These are phyloP conservation scores for Jasminum sambac DNA, from an alignment of 257 asterid species.

Conservation along the genomic window DNA sequence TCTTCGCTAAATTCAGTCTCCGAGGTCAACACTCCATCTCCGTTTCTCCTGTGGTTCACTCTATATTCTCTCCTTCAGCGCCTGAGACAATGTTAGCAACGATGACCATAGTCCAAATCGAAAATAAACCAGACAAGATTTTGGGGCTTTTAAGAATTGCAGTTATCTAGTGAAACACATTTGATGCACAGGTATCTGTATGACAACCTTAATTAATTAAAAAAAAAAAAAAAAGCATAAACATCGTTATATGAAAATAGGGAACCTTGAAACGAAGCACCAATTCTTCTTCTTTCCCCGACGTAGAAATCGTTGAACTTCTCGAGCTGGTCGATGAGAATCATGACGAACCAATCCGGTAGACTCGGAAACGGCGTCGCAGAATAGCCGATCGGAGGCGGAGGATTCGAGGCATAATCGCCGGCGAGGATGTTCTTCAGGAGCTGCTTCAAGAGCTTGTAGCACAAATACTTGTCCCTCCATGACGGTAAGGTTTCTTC, in stretches of 20 bases:
- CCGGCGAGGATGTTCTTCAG: slow-evolving; percentile 56
- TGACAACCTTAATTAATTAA: not conserved
- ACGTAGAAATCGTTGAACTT: slow-evolving; percentile 96
- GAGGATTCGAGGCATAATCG: slow-evolving; percentile 26
- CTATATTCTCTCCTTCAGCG: slow-evolving; percentile 68
- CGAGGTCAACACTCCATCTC: slow-evolving; percentile 34
- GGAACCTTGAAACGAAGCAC: slow-evolving; percentile 81
- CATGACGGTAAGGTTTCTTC: slow-evolving; percentile 89
- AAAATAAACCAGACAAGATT: not conserved
- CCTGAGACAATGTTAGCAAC: slow-evolving; percentile 41
- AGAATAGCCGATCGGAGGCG: slow-evolving; percentile 25
- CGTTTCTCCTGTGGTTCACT: slow-evolving; percentile 48
- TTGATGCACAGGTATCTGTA: not conserved
- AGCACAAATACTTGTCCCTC: slow-evolving; percentile 83
- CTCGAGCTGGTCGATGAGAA: slow-evolving; percentile 68
- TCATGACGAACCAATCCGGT: slow-evolving; percentile 69
- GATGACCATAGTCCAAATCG: slow-evolving; percentile 1
- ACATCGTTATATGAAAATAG: not conserved
- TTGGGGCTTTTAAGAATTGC: not conserved
- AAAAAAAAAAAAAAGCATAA: not conserved
- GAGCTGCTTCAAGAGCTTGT: slow-evolving; percentile 84
- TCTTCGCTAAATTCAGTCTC: slow-evolving; percentile 68
- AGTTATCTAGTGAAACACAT: not conserved
- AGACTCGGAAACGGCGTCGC: slow-evolving; percentile 36
- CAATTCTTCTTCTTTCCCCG: slow-evolving; percentile 90